Base-by-base conservation (phyloP, 495 filamentous ascomycete species). In the Aspergillus steynii region DNA sequence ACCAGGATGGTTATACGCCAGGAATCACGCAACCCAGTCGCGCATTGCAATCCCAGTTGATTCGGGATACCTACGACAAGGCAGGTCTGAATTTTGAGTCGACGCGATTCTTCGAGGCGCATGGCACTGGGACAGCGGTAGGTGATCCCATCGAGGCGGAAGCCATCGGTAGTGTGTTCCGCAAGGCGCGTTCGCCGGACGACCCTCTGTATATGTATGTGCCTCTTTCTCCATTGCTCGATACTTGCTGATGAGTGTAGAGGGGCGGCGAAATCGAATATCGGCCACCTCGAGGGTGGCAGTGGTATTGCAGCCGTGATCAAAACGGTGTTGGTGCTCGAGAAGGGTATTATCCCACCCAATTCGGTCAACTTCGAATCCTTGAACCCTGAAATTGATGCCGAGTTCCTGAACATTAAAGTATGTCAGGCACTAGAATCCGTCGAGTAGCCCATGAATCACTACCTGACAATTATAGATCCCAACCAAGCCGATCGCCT, bases 251-350 rank as follows among this genome's bases (percentile, higher is more conserved):
- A 34, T 34, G 1, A 7, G 5, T 3, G 9, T 9, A 34, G 31
- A 5, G 80, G 83, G 25, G 80, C 80, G 0, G 67, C 84, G 26
- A 85, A 84, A 60, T 74, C 76, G 7, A 77, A 80, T 32, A 66
- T 85, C 37, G 82, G 85, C 5, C 85, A 85, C 62, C 65, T 64
- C 2, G 83, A 83, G 63, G 82, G 78, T 4, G 76, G 81, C 1
- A 81, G 81, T 2, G 86, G 86, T 3, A 62, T 88, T 45, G 86
- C 86, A 0, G 81, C 82, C 4, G 42, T 89, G 4, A 69, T 90
- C 15, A 88, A 88, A 65, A 79, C 80, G 1, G 69, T 82, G 0
- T 63, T 84, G 14, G 74, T 78, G 47, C 71, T 90, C 58, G 77
- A 82, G 61, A 77, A 86, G 29, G 69, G 62, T 5, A 64, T 67